Evolutionary conservation across 768 basidiomycete species (phyloP), one percentile per base, ranked within the genome.

Genomic region (Lactarius akahatsu): DNA sequence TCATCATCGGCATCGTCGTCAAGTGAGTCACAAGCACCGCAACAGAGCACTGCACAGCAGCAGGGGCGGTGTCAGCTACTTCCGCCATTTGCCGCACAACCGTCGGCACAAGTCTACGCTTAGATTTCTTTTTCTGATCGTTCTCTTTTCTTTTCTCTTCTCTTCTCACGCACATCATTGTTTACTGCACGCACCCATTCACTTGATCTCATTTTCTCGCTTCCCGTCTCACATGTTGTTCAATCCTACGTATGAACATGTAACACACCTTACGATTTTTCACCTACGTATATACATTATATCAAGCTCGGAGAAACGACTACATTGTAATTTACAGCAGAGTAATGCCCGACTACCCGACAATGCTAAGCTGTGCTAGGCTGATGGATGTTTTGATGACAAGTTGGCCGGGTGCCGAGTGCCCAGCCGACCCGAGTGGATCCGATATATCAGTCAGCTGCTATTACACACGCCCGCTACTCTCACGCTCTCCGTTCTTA

Each of bases 31-130:
- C 57, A 67, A 47, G 45, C 13, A 40, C 23, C 54, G 3, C 16
- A 64, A 1, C 70, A 70, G 26, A 23, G 3, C 28, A 40, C 52
- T 32, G n/a, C 68, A 10, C 63, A 69, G 8, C 63, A 65, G 15
- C 63, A 65, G 15, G 57, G 47, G 23, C 58, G 61, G 18, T 66
- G 64, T 57, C 70, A 60, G n/a, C 26, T 69, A 3, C 54, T 70
- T 4, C 32, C 68, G 7, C 40, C 70, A 0, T 70, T 70, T 20
- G 68, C 68, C 10, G 69, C 67, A 0, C 63, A 69, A 38, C 50
- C 67, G 3, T 61, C 69, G 1, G 11, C 70, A 28, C 64, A 55
- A 13, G 68, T 70, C 1, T 69, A 58, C 16, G 70, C 52, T 2
- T 70, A 70, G 70, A 56, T 47, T 45, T 38, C 26, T 6, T 52